A percentile compares a stretch with the other conserved stretches of the same genome.
Evolutionary conservation across 805 yeast species (phyloP).

Genomic region (Ogataea zsoltii): DNA sequence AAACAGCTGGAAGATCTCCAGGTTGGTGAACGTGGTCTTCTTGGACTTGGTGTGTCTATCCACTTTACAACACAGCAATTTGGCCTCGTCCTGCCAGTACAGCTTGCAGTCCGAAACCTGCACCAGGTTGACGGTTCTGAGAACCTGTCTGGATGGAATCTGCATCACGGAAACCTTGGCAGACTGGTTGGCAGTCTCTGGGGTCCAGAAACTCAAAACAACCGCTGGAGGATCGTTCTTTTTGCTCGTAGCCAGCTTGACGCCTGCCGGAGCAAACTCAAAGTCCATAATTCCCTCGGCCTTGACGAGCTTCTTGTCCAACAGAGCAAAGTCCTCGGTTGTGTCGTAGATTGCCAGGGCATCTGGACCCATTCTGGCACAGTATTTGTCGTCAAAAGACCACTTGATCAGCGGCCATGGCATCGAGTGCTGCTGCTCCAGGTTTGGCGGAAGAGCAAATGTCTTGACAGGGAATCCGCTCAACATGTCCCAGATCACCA

Average conservation of each 20-base stretch:
- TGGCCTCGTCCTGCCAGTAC: constrained; percentile 92
- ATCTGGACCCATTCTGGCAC: constrained; percentile 94
- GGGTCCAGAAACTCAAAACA: constrained; percentile 93
- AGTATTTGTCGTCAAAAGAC: constrained; percentile 89
- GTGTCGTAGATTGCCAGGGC: constrained; percentile 90
- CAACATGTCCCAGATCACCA: constrained; percentile 88
- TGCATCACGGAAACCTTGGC: constrained; percentile 93
- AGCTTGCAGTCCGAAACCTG: constrained; percentile 89
- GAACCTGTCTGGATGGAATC: constrained; percentile 75
- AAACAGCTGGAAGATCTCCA: constrained; percentile 84
- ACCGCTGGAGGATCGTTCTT: constrained; percentile 57
- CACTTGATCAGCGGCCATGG: constrained; percentile 97
- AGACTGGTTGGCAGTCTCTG: constrained; percentile 85
- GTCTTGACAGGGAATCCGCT: constrained; percentile 85
- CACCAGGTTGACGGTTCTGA: constrained; percentile 91
- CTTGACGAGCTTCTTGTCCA: constrained; percentile 84
- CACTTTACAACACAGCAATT: constrained; percentile 86
- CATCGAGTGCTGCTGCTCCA: constrained; percentile 65
- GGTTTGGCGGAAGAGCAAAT: constrained; percentile 81
- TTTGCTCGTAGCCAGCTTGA: constrained; percentile 56
- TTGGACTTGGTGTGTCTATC: constrained; percentile 96
- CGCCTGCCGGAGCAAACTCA: constrained; percentile 92
- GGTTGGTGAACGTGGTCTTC: constrained; percentile 86
- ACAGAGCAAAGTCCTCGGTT: constrained; percentile 64
- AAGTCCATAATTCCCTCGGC: constrained; percentile 86